These are phyloP conservation scores for Colletotrichum trifolii DNA, from an alignment of 2,329 filamentous ascomycete species.

Conservation along the genomic window DNA sequence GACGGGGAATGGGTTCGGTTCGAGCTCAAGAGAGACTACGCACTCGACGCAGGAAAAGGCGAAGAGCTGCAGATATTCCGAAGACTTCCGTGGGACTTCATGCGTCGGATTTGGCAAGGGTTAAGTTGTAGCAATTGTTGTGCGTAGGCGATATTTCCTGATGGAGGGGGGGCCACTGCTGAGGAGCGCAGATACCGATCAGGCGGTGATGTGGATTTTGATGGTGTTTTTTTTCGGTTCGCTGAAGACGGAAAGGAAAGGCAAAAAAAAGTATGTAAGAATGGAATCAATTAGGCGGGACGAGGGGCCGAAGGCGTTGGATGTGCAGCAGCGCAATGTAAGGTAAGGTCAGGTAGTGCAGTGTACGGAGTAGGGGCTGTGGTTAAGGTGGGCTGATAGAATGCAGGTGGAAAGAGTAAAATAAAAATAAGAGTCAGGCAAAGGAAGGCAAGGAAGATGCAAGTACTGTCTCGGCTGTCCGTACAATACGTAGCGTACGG, in stretches of 20 bases:
- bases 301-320: not conserved
- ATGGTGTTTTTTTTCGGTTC: conserved; percentile 25
- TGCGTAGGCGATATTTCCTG: too few species aligned
- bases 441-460: too few species aligned
- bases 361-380: not conserved
- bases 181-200: not conserved
- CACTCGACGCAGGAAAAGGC: conserved; percentile 32
- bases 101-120: conserved; percentile 23
- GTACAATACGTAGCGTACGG: too few species aligned
- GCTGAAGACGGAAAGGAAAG: conserved; percentile 6
- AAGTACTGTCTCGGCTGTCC: too few species aligned
- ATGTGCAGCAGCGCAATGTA: not conserved
- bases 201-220: conserved; percentile 21
- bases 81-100: conserved; percentile 24
- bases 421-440: too few species aligned
- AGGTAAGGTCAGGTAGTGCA: not conserved
- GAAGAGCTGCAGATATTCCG: conserved; percentile 23
- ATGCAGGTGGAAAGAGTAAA: too few species aligned
- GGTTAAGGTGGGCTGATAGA: too few species aligned
- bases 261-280: not conserved
- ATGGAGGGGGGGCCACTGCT: too few species aligned
- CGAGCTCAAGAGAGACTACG: conserved; percentile 27
- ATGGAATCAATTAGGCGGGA: not conserved
- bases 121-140: not conserved
- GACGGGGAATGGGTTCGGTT: conserved; percentile 36